phyloP scores from a whole-genome alignment of 441 rosid genomes.

The Rhodomyrtus psidioides region DNA sequence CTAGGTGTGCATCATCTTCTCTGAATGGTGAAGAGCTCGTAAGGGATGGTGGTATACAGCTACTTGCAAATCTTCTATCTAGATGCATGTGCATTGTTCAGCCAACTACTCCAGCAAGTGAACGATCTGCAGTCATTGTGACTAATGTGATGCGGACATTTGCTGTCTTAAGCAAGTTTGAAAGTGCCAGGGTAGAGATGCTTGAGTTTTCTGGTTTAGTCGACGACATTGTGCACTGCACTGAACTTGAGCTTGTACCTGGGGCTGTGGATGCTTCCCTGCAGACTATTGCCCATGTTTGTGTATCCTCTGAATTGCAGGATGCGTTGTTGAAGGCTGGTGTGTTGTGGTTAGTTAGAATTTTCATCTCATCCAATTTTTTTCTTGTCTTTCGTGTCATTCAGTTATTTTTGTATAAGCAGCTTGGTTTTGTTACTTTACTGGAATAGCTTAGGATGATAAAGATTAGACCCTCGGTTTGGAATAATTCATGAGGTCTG shows the following conservation, averaged over 20 bases:
- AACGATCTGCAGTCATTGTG: conserved; percentile 89
- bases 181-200: conserved; percentile 79
- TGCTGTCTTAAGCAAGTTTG: conserved; percentile 88
- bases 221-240: conserved; percentile 94
- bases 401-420: too few relatives aligned
- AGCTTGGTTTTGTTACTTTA: too few relatives aligned
- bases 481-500: background rate
- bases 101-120: conserved; percentile 89
- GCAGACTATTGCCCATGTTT: conserved; percentile 74
- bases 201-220: conserved; percentile 71
- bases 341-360: conserved; percentile 69
- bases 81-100: conserved; percentile 98
- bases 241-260: conserved; percentile 93
- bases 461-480: too few relatives aligned
- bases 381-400: background rate
- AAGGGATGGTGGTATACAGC: conserved; percentile 94
- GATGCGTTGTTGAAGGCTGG: conserved; percentile 84
- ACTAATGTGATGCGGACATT: conserved; percentile 92
- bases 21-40: conserved; percentile 99
- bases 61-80: conserved; percentile 82
- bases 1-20: conserved; percentile 92
- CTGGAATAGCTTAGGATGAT: too few relatives aligned
- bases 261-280: conserved; percentile 96
- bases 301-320: conserved; percentile 84
- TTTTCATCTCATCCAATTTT: conserved; percentile 1